A percentile compares a stretch with the other conserved stretches of the same genome.
Conservation (phyloP, 805 yeast species). For the Metschnikowia bowlesiae region DNA sequence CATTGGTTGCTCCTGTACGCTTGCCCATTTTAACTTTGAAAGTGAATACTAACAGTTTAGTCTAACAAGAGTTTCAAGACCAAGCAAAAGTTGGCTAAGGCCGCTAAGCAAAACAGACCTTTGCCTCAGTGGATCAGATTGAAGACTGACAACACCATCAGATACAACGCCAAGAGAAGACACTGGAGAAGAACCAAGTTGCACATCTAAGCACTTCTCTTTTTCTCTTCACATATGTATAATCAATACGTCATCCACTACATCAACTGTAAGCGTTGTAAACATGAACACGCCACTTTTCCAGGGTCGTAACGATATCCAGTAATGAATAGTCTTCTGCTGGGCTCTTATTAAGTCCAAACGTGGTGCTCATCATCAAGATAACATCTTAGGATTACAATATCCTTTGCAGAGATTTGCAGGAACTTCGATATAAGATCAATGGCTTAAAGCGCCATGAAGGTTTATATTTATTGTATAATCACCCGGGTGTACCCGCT, state of each 20-base stretch:
- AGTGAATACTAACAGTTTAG: constrained; percentile 39
- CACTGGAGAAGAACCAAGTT: constrained; percentile 99
- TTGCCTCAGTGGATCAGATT: constrained; percentile 99
- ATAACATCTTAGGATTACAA: too few relatives aligned
- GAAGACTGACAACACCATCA: constrained; percentile 95
- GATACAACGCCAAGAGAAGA: constrained; percentile 99
- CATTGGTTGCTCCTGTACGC: not conserved
- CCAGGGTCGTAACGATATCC: too few relatives aligned
- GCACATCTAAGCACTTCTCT: constrained; percentile 61
- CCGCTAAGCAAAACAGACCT: constrained; percentile 98
- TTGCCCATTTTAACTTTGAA: not conserved
- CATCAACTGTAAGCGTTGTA: not conserved
- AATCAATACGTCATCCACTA: constrained; percentile 14
- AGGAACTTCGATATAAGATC: too few relatives aligned
- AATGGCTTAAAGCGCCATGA: not conserved
- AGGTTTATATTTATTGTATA: not conserved
- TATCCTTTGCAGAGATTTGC: not conserved
- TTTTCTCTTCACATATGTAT: constrained; percentile 12
- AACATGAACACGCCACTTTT: not conserved
- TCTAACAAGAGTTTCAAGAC: constrained; percentile 94
- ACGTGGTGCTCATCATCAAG: too few relatives aligned
- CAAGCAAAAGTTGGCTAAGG: constrained; percentile 99
- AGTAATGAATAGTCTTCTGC: too few relatives aligned
- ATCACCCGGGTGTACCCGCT: not conserved
- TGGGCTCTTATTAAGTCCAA: too few relatives aligned